These are phyloP conservation scores for Penicillium soppii DNA, from an alignment of 495 filamentous ascomycete genomes.

Conservation along the genomic window DNA sequence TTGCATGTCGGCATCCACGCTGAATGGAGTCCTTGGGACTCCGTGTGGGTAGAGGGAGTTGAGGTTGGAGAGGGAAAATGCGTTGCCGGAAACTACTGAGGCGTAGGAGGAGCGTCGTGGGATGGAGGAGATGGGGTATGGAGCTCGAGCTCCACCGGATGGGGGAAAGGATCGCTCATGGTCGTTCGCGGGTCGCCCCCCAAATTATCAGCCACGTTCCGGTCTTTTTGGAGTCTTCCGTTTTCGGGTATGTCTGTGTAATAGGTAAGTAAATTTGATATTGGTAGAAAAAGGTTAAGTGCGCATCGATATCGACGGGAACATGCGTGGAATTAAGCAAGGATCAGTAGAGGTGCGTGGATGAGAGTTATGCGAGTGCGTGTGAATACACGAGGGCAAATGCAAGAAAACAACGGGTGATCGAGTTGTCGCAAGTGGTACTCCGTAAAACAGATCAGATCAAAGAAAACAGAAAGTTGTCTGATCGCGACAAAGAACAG, in stretches of 20 bases:
- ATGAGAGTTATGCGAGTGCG: too few species aligned
- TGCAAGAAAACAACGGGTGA: too few species aligned
- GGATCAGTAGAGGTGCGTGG: too few species aligned
- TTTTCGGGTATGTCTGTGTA: not conserved
- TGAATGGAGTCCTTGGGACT: slow-evolving; percentile 33
- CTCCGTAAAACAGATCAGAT: not conserved
- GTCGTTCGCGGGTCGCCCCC: slow-evolving; percentile 23
- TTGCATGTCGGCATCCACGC: slow-evolving; percentile 47
- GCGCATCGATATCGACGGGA: too few species aligned
- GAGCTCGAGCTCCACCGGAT: slow-evolving; percentile 48
- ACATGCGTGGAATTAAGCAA: too few species aligned
- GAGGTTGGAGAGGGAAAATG: slow-evolving; percentile 46
- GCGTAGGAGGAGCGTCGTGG: slow-evolving; percentile 71
- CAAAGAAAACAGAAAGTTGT: not conserved
- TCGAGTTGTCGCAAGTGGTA: too few species aligned
- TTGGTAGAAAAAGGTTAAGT: too few species aligned
- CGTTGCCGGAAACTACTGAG: slow-evolving; percentile 72
- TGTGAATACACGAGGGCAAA: too few species aligned
- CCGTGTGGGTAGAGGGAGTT: slow-evolving; percentile 46
- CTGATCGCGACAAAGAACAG: not conserved
- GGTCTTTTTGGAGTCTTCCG: not conserved
- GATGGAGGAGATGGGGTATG: slow-evolving; percentile 43
- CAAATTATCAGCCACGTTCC: slow-evolving; percentile 2
- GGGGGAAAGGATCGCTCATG: slow-evolving; percentile 49
- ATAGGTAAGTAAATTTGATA: too few species aligned